Base-by-base conservation (phyloP, 2,329 filamentous ascomycete species). In the Aspergillus nomiae region DNA sequence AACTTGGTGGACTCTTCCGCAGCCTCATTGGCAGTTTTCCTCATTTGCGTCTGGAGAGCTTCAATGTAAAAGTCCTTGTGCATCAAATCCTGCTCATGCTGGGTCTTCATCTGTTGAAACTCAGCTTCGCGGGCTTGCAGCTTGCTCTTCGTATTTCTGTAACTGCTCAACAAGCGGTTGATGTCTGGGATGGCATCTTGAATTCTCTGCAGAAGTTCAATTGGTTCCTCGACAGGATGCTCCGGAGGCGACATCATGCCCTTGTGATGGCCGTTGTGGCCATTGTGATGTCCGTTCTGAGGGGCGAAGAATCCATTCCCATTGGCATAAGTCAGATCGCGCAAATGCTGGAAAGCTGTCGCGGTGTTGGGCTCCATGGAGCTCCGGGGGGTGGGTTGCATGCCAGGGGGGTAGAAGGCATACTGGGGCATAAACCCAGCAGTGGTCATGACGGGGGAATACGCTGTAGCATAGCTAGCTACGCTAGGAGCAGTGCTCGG, bases 51-150 rank as follows among this genome's bases (percentile, higher is more conserved):
- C 60, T 83, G 83, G 64, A 86, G 68, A 16, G 80, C 77, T 64
- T 82, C 80, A 60, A 87, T 84, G 65, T 86, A 83, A 58, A 78
- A 81, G 55, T 86, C 83, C 69, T 86, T 86, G 58, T 79, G 78
- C 72, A 82, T 81, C 41, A 86, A 70, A 34, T 79, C 80, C 63
- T 85, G 82, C 56, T 83, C 79, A 64, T 86, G 82, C 63, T 85
- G 82, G 48, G 74, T 74, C 63, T 82, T 78, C 24, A 82, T 76
- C 62, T 84, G 79, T 59, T 81, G 83, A 63, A 83, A 80, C 56
- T 83, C 76, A 34, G 82, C 80, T 63, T 85, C 83, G 19, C 82
- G 78, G 36, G 79, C 77, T 32, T 78, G 79, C 12, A 86, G 76
- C 68, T 84, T 82, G 58, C 75, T 80, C 61, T 85, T 81, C 3